Evolutionary conservation across 441 rosid species (phyloP), one percentile per base, ranked within the genome.

Genomic region (Erodium texanum): DNA sequence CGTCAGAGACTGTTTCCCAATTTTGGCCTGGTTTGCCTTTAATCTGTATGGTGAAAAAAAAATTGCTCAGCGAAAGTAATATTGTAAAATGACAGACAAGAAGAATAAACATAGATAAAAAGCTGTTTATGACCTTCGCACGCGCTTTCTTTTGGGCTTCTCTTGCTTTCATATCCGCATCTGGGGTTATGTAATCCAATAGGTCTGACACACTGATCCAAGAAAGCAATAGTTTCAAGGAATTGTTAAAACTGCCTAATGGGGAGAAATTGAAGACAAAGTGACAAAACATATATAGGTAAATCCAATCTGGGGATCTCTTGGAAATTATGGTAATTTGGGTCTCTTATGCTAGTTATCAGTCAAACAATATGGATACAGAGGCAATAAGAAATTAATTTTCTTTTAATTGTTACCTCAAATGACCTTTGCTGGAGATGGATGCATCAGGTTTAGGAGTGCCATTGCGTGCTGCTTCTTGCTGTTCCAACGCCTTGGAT

Each of bases 391-490:
- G 18, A 66, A 66, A 43, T 27, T 69, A 72, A 43, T 61, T 61
- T 24, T n/a, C 58, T 59, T 63, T 24, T 5, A 18, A 67, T 27
- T 36, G 65, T 56, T 79, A 88, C 94, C 94, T 88, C 78, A 86
- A 76, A 80, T 88, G 94, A 70, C 94, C 94, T 83, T 86, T 88
- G 81, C 94, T 88, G 68, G 94, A 86, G 76, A 88, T 88, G 45
- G 94, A 88, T 74, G 94, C 88, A 74, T 88, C 94, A 64, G 89
- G 94, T 71, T 85, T 88, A 50, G 94, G 94, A 61, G 94, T 86
- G 70, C 94, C 94, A 71, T 85, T 86, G 48, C 94, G 89, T 66
- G 94, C 91, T 71, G 94, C 94, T 82, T 88, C 94, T 78, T 88
- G 91, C 77, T 88, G 94, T 80, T 88, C 94, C 74, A 85, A 74